These are phyloP conservation scores for Fragaria nilgerrensis DNA, from an alignment of 306 rosid genomes.

Conservation along the genomic window DNA sequence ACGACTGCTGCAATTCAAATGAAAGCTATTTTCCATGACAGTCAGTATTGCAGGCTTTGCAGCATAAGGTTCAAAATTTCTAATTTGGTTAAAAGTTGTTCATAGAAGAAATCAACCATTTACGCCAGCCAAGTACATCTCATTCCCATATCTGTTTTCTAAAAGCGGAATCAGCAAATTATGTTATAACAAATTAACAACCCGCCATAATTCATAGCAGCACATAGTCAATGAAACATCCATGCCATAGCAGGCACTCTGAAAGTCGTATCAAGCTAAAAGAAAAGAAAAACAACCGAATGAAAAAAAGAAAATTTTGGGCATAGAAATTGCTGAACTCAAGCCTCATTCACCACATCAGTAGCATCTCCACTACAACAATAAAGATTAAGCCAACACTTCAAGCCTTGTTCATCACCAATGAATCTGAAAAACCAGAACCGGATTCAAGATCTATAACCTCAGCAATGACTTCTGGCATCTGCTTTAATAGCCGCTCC, in stretches of 20 bases:
- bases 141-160: not conserved
- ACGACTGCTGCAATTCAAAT: not conserved
- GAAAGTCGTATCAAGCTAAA: not conserved
- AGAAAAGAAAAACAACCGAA: not conserved
- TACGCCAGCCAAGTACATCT: not conserved
- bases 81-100: not conserved
- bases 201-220: not conserved
- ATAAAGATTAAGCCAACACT: not conserved
- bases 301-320: not conserved
- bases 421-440: not conserved
- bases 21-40: too few relatives aligned
- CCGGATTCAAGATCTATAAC: not conserved
- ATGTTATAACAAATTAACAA: not conserved
- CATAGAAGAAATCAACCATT: not conserved
- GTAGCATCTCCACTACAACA: not conserved
- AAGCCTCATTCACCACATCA: not conserved
- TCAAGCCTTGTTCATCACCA: not conserved
- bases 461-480: slow-evolving; percentile 32
- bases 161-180: not conserved
- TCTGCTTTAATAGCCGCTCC: slow-evolving; percentile 19
- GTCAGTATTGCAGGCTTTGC: too few relatives aligned
- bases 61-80: not conserved
- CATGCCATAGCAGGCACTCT: not conserved
- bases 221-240: not conserved
- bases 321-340: not conserved